Evolutionary conservation across 805 yeast genomes (phyloP), one percentile per base, ranked within the genome.

Genomic region (Alloascoidea africana): DNA sequence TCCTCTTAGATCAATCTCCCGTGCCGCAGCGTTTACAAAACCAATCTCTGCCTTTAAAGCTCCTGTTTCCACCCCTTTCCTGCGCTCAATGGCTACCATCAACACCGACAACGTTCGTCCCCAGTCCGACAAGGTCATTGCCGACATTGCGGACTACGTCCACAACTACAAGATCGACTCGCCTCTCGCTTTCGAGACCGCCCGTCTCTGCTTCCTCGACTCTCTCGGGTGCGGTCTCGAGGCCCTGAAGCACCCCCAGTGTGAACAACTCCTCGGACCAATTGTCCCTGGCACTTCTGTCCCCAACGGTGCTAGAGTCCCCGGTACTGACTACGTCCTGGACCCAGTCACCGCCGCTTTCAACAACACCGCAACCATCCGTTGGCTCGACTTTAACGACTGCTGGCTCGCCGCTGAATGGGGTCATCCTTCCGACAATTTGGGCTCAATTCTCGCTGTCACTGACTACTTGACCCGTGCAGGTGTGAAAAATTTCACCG

Each of bases 361-460:
- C 55, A 56, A 69, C 33, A 66, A 70, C 41, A 77, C 77, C 5
- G 65, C 76, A 15, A 52, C 65, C 41, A 68, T 72, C 46, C 61
- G 79, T 41, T 72, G 78, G 78, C 54, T 72, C 39, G 79, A 72
- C 45, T 72, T 63, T 56, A 72, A 72, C 43, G 78, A 72, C 49
- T 72, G 78, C 52, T 72, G 78, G 78, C 53, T 72, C 32, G 79
- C 78, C 36, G 76, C 76, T n/a, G 78, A 73, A 51, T 72, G 79
- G 78, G 79, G 79, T 3, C 79, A 72, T 51, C 79, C 78, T 16
- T 66, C 74, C 19, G 79, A 72, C 48, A 72, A 72, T 51, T 47
- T 72, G 37, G 78, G 77, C 35, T 73, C 74, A 37, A 70, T 72
- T 41, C 51, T 72, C 11, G 73, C 78, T 1, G 72, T 73, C 23